Percentiles rank a stretch among this genome's conserved stretches.
Conservation (phyloP, 768 basidiomycete genomes). For the Tephrocybe sp. region DNA sequence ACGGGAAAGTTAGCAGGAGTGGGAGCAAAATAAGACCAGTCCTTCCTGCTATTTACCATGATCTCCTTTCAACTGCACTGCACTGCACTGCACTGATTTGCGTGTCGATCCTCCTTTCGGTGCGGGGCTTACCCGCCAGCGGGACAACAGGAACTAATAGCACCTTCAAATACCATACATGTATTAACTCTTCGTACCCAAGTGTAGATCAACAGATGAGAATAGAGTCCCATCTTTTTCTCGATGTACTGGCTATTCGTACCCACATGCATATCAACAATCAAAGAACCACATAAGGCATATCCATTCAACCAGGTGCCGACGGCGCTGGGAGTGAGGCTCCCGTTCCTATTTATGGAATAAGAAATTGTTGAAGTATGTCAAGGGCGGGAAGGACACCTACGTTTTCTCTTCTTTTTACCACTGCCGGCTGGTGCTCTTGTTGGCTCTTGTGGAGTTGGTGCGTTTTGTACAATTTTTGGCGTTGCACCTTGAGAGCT, state of each 20-base stretch:
- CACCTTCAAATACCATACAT: too few relatives aligned
- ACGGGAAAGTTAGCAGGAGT: constrained; percentile 72
- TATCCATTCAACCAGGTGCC: constrained; percentile 24
- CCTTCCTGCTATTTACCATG: neutral
- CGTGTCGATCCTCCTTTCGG: neutral
- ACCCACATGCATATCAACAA: too few relatives aligned
- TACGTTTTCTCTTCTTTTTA: constrained; percentile 80
- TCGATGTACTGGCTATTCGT: neutral
- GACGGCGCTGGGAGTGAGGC: constrained; percentile 35
- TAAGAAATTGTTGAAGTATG: constrained; percentile 1
- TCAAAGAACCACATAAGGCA: too few relatives aligned
- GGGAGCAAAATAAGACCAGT: constrained; percentile 41
- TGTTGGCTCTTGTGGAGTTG: constrained; percentile 42
- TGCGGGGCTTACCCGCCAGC: too few relatives aligned
- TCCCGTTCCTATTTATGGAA: constrained; percentile 27
- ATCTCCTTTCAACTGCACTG: neutral
- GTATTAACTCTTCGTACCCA: neutral
- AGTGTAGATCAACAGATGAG: neutral
- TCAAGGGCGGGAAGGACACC: constrained; percentile 23
- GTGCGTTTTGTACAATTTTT: constrained; percentile 32
- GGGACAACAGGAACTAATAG: too few relatives aligned
- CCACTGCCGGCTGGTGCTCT: constrained; percentile 53
- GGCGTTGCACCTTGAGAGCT: constrained; percentile 26
- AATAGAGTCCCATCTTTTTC: neutral
- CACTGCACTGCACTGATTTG: neutral